phyloP scores from a whole-genome alignment of 129 eudicot species.

The Centaurea solstitialis region DNA sequence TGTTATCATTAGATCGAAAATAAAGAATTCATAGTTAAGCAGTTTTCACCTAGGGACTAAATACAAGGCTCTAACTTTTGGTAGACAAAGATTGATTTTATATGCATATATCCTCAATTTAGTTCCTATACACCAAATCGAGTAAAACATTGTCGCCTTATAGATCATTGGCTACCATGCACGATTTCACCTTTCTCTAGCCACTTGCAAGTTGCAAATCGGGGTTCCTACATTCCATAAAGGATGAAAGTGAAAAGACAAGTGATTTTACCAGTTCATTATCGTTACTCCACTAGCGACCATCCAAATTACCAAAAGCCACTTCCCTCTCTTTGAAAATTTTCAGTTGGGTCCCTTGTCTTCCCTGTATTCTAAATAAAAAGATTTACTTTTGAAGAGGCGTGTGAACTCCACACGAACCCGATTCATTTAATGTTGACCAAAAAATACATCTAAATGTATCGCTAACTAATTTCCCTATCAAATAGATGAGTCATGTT shows the following conservation, averaged over 20 bases:
- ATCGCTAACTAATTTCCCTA: background rate
- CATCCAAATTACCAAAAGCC: slow-evolving; percentile 14
- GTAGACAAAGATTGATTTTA: background rate
- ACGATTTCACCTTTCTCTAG: background rate
- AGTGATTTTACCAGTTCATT: background rate
- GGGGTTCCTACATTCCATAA: background rate
- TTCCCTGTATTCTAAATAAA: background rate
- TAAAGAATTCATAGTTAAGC: background rate
- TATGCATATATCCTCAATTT: background rate
- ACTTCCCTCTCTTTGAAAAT: background rate
- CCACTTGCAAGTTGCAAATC: background rate
- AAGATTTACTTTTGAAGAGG: background rate
- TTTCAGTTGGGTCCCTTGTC: background rate
- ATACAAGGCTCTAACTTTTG: background rate
- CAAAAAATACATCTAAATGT: background rate
- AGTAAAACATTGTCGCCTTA: background rate
- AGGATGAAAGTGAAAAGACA: background rate
- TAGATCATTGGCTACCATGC: background rate
- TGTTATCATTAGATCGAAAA: background rate
- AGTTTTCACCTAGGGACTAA: background rate
- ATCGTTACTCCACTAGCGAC: background rate
- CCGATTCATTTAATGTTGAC: background rate
- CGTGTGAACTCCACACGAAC: slow-evolving; percentile 2
- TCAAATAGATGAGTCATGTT: background rate
- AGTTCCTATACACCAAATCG: background rate